These are phyloP conservation scores for Hebeloma cylindrosporum DNA, from an alignment of 768 basidiomycete genomes.

Conservation along the genomic window DNA sequence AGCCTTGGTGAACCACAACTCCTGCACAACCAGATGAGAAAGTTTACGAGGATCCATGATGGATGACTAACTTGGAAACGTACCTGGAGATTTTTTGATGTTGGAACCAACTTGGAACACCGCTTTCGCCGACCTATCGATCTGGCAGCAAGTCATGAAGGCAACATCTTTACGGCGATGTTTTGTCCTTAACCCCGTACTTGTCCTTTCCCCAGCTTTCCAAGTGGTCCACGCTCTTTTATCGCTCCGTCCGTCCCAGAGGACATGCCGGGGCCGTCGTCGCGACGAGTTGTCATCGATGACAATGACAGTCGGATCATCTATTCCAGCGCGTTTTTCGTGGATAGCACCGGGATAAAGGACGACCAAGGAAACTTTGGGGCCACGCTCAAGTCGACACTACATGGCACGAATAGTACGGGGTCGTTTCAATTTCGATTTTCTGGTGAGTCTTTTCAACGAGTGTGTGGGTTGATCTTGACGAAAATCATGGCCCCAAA, in stretches of 20 bases:
- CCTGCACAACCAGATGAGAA: no score
- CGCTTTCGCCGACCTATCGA: no score
- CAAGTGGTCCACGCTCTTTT: neutral
- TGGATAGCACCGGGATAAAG: constrained; percentile 10
- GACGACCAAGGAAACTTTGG: constrained; percentile 23
- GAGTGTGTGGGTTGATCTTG: neutral
- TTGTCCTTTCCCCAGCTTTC: no score
- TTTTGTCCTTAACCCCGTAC: no score
- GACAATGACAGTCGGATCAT: constrained; percentile 22
- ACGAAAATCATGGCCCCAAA: neutral
- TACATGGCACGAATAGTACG: constrained; percentile 20
- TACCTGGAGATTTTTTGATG: no score
- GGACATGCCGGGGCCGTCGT: constrained; percentile 1
- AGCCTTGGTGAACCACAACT: no score
- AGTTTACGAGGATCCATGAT: no score
- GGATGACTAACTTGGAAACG: no score
- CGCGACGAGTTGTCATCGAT: constrained; percentile 23
- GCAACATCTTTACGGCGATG: no score
- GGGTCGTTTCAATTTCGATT: constrained; percentile 21
- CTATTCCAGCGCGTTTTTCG: constrained; percentile 18
- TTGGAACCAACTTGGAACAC: no score
- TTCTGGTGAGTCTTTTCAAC: constrained; percentile 14
- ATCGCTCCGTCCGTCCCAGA: neutral
- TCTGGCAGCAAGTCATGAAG: no score
- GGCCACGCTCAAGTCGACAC: constrained; percentile 15